Percentiles rank a stretch among this genome's conserved stretches.
Conservation (phyloP, 257 asterid genomes). For the Dorcoceras hygrometricum region DNA sequence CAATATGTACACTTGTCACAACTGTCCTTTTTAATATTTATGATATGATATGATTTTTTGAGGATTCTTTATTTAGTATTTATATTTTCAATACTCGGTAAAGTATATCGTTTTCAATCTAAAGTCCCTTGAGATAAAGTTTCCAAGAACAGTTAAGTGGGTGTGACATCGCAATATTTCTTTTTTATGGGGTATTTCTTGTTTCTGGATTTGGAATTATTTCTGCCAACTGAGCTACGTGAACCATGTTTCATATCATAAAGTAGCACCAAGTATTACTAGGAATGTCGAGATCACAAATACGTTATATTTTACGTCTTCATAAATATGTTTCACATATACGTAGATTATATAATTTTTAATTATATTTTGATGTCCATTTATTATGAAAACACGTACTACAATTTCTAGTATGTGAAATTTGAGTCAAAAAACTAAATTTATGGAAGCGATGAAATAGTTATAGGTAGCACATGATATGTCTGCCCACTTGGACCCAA, state of each 20-base stretch:
- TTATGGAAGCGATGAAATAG: too few species aligned
- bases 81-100: neutral
- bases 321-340: too few species aligned
- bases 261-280: neutral
- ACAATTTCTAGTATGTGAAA: too few species aligned
- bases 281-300: neutral
- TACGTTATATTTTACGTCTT: neutral
- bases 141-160: neutral
- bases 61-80: neutral
- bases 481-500: slow-evolving; percentile 15
- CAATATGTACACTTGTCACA: slow-evolving; percentile 33
- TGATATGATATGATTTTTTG: neutral
- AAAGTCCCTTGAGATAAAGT: slow-evolving; percentile 37
- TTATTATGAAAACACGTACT: too few species aligned
- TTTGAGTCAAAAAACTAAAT: too few species aligned
- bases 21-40: neutral
- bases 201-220: neutral
- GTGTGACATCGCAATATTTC: slow-evolving; percentile 16
- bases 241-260: neutral
- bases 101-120: slow-evolving; percentile 54
- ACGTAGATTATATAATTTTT: too few species aligned
- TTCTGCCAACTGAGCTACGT: neutral
- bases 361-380: neutral
- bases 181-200: slow-evolving; percentile 16
- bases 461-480: slow-evolving; percentile 19